Percentiles rank a stretch among this genome's conserved stretches.
Evolutionary conservation across 1,139 yeast species (phyloP).

Genomic region (Hemisphaericaspora lyxosophila): DNA sequence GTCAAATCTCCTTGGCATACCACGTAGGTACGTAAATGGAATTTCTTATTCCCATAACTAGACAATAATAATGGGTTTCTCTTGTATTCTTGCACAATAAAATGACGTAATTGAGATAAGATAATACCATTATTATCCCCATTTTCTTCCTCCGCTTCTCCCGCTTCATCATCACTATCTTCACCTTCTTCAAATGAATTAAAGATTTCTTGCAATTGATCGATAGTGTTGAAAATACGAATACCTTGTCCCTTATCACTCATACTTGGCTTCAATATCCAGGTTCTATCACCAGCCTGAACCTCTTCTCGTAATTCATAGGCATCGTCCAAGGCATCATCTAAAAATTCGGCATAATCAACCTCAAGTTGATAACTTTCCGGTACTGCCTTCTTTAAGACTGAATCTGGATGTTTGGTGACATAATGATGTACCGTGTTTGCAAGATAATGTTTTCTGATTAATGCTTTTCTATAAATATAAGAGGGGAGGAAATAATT

Average conservation of each 20-base stretch:
- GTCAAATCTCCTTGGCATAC: slow-evolving; percentile 69
- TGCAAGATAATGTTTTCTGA: slow-evolving; percentile 84
- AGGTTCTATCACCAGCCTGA: slow-evolving; percentile 60
- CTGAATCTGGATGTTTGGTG: slow-evolving; percentile 72
- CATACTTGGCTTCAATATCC: slow-evolving; percentile 96
- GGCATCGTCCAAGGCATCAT: slow-evolving; percentile 88
- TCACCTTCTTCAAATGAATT: slow-evolving; percentile 78
- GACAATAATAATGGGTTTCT: slow-evolving; percentile 63
- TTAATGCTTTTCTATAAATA: slow-evolving; percentile 81
- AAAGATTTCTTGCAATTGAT: slow-evolving; percentile 78
- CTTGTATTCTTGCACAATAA: slow-evolving; percentile 81
- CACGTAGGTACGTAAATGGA: slow-evolving; percentile 88
- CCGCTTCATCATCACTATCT: slow-evolving; percentile 53
- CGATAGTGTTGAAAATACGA: slow-evolving; percentile 71
- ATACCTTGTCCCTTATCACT: slow-evolving; percentile 97
- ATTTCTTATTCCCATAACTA: slow-evolving; percentile 66
- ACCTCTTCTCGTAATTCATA: slow-evolving; percentile 83
- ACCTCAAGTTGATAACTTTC: slow-evolving; percentile 78
- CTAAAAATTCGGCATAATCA: slow-evolving; percentile 95
- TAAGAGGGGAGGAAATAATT: slow-evolving; percentile 75
- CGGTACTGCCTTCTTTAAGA: slow-evolving; percentile 63
- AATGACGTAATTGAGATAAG: slow-evolving; percentile 85
- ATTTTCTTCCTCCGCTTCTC: slow-evolving; percentile 24
- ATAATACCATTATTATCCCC: slow-evolving; percentile 58
- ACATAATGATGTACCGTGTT: slow-evolving; percentile 72